These are phyloP conservation scores for Dysphania ambrosioides DNA, from an alignment of 148 eudicot species.

Conservation along the genomic window DNA sequence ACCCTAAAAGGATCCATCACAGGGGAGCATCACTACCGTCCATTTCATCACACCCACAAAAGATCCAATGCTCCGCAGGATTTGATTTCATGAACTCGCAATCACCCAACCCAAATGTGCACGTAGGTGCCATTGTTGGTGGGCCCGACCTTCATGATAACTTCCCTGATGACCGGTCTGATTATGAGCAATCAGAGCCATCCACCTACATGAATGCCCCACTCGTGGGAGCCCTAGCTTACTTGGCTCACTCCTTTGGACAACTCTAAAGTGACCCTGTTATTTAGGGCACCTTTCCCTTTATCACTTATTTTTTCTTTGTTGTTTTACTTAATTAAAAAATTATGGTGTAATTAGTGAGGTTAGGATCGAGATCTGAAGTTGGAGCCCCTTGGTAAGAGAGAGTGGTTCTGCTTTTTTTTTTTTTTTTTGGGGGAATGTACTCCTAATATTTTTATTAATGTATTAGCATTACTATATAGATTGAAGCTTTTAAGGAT, in stretches of 20 bases:
- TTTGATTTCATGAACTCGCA: constrained; percentile 53
- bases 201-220: constrained; percentile 81
- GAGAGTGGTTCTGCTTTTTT: constrained; percentile 32
- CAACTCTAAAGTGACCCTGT: constrained; percentile 41
- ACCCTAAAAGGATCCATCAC: constrained; percentile 75
- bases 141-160: constrained; percentile 64
- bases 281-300: constrained; percentile 10
- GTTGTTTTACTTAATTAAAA: not conserved
- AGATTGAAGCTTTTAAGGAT: not conserved
- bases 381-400: constrained; percentile 38
- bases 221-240: constrained; percentile 73
- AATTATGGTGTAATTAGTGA: constrained; percentile 32
- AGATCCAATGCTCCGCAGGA: constrained; percentile 66
- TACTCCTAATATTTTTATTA: not conserved
- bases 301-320: not conserved
- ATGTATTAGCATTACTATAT: not conserved
- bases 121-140: constrained; percentile 72
- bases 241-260: constrained; percentile 80
- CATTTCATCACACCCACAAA: constrained; percentile 53
- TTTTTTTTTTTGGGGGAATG: not conserved
- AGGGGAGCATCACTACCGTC: constrained; percentile 81
- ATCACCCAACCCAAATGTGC: constrained; percentile 68
- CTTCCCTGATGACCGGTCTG: constrained; percentile 63
- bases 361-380: constrained; percentile 14
- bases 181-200: constrained; percentile 78